Percentiles rank a stretch among this genome's conserved stretches.
Conservation (phyloP, 371 early-diverging fungal genomes). For the Syncephalis fuscata region DNA sequence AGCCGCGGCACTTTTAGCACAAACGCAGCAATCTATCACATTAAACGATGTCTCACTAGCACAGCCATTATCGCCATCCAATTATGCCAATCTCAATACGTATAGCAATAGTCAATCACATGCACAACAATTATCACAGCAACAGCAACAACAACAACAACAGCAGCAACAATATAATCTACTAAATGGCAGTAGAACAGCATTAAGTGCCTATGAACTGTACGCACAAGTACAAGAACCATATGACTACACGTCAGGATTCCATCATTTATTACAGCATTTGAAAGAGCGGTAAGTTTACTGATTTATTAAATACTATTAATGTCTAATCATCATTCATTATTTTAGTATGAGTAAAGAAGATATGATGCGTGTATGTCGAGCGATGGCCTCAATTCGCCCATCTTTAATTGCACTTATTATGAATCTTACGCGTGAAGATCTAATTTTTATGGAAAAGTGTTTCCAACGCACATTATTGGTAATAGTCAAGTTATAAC, state of each 20-base stretch:
- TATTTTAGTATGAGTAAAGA: constrained; percentile 57
- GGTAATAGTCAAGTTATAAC: constrained; percentile 15
- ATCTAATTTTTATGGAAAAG: constrained; percentile 84
- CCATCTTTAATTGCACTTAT: constrained; percentile 80
- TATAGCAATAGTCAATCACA: constrained; percentile 4
- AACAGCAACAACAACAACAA: constrained; percentile 1
- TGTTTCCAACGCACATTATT: constrained; percentile 76
- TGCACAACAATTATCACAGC: constrained; percentile 1
- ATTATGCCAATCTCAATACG: background rate
- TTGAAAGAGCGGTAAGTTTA: constrained; percentile 45
- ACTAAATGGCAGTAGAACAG: background rate
- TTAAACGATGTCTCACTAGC: background rate
- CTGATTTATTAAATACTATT: background rate
- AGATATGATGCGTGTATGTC: constrained; percentile 70
- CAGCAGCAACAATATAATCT: background rate
- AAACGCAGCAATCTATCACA: background rate
- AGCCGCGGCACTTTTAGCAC: constrained; percentile 7
- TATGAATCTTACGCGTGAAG: constrained; percentile 80
- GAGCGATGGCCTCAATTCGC: constrained; percentile 71
- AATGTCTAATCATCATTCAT: background rate
- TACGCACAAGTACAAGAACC: constrained; percentile 56
- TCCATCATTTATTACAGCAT: constrained; percentile 63
- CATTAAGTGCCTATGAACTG: background rate
- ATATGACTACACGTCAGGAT: constrained; percentile 76
- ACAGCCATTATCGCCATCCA: constrained; percentile 1